Evolutionary conservation across 2,329 filamentous ascomycete species (phyloP).

Genomic region (Pseudogymnoascus sp.): DNA sequence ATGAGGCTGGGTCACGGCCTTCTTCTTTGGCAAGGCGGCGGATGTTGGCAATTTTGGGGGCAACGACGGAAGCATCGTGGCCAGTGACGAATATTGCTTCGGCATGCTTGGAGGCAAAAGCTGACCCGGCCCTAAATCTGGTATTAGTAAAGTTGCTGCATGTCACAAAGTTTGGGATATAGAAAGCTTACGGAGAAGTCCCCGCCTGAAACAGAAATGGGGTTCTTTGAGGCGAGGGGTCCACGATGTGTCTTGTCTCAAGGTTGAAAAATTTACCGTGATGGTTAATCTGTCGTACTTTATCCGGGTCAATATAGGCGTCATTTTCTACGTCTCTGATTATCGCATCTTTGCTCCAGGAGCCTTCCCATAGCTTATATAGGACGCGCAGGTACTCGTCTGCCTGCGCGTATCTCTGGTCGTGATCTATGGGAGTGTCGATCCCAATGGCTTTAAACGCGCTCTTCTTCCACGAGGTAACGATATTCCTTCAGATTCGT

Average conservation of each 20-base stretch:
- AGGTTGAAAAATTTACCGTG: constrained; percentile 54
- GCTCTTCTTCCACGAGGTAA: constrained; percentile 55
- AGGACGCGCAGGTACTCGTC: constrained; percentile 58
- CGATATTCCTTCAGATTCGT: constrained; percentile 52
- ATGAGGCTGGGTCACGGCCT: constrained; percentile 49
- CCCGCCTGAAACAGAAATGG: constrained; percentile 65
- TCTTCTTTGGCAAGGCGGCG: constrained; percentile 44
- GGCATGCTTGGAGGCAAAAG: constrained; percentile 60
- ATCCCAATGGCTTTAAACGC: constrained; percentile 56
- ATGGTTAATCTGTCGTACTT: constrained; percentile 59
- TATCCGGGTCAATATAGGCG: constrained; percentile 47
- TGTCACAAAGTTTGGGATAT: constrained; percentile 46
- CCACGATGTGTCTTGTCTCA: constrained; percentile 55
- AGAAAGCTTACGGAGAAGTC: constrained; percentile 52
- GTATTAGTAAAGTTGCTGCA: constrained; percentile 46
- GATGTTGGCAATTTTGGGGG: constrained; percentile 54
- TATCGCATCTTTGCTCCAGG: constrained; percentile 61
- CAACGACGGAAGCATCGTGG: constrained; percentile 52
- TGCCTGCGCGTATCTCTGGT: constrained; percentile 55
- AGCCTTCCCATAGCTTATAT: constrained; percentile 61
- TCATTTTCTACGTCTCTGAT: constrained; percentile 48
- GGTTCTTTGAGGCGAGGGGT: constrained; percentile 60
- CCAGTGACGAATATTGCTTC: constrained; percentile 63
- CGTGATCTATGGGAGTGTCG: constrained; percentile 51
- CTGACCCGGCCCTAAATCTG: constrained; percentile 46